A percentile compares a stretch with the other conserved stretches of the same genome.
These are phyloP conservation scores for Flaveria ramosissima DNA, from an alignment of 129 eudicot species.

Conservation along the genomic window DNA sequence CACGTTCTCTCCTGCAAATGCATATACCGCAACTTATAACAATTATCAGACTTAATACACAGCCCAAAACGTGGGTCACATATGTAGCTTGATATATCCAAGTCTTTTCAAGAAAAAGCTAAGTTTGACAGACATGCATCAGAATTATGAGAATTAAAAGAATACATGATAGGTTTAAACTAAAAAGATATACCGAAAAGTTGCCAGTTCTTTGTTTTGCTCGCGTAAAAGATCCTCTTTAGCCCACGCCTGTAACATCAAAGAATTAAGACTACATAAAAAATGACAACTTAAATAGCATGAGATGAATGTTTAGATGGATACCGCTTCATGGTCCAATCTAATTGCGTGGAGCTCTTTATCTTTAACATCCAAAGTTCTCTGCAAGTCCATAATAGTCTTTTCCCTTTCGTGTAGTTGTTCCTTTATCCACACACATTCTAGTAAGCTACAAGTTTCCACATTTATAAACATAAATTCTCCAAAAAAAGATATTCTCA, in stretches of 20 bases:
- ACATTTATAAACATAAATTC: not conserved
- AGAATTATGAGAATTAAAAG: not conserved
- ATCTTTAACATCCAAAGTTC: conserved; percentile 66
- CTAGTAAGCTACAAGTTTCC: not conserved
- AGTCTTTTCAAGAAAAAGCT: not conserved
- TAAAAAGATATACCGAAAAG: conserved; percentile 44
- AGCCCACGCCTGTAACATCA: conserved; percentile 72
- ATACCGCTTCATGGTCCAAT: conserved; percentile 72
- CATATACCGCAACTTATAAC: not conserved
- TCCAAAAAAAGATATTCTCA: not conserved
- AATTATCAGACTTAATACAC: not conserved
- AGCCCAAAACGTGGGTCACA: not conserved
- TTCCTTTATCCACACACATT: conserved; percentile 42
- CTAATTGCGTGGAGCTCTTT: conserved; percentile 74
- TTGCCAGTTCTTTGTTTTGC: conserved; percentile 73
- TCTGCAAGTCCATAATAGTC: conserved; percentile 58
- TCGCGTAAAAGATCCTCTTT: conserved; percentile 84
- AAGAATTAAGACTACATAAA: not conserved
- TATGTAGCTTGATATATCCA: not conserved
- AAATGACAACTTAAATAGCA: not conserved
- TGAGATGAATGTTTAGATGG: not conserved
- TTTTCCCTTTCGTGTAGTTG: conserved; percentile 73
- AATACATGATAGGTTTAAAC: not conserved
- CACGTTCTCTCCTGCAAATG: conserved; percentile 76
- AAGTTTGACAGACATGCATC: not conserved